Evolutionary conservation across 1,284 basidiomycete genomes (phyloP).

Genomic region (Rhodofomes roseus): DNA sequence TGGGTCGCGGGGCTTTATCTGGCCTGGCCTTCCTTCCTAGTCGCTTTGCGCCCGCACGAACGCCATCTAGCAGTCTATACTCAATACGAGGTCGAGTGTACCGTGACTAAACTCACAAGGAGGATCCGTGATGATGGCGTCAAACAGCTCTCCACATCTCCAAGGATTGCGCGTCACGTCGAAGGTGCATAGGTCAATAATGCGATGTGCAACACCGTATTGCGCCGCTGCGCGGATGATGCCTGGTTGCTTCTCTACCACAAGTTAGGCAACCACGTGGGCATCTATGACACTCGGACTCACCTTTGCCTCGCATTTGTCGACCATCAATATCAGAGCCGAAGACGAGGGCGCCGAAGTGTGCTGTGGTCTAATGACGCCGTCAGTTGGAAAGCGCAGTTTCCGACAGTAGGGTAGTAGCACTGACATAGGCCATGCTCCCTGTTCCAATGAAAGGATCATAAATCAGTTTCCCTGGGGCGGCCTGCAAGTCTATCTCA

Average conservation of each 20-base stretch:
- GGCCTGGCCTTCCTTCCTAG: conserved; percentile 71
- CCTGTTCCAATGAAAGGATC: conserved; percentile 98
- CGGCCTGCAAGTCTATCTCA: conserved; percentile 47
- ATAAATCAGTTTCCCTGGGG: conserved; percentile 87
- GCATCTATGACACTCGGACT: too few species aligned
- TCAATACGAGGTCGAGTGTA: neutral
- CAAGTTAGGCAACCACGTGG: neutral
- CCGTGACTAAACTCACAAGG: conserved; percentile 58
- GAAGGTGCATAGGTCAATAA: conserved; percentile 86
- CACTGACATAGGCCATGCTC: conserved; percentile 85
- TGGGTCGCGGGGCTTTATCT: conserved; percentile 1
- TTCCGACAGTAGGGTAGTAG: neutral
- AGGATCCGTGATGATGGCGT: conserved; percentile 93
- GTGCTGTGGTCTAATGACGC: conserved; percentile 61
- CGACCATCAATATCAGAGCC: conserved; percentile 98
- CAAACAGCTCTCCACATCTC: conserved; percentile 85
- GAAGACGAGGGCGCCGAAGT: conserved; percentile 85
- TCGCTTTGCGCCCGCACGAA: conserved; percentile 94
- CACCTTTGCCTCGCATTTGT: conserved; percentile 92
- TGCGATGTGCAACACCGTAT: conserved; percentile 74
- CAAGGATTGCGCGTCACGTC: conserved; percentile 90
- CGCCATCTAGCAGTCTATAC: conserved; percentile 63
- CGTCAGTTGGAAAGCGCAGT: conserved; percentile 4
- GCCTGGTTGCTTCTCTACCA: conserved; percentile 56
- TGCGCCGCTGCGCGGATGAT: conserved; percentile 81